Percentiles rank a stretch among this genome's conserved stretches.
Evolutionary conservation across 1,139 yeast species (phyloP).

Genomic region (Taphrina betulina): DNA sequence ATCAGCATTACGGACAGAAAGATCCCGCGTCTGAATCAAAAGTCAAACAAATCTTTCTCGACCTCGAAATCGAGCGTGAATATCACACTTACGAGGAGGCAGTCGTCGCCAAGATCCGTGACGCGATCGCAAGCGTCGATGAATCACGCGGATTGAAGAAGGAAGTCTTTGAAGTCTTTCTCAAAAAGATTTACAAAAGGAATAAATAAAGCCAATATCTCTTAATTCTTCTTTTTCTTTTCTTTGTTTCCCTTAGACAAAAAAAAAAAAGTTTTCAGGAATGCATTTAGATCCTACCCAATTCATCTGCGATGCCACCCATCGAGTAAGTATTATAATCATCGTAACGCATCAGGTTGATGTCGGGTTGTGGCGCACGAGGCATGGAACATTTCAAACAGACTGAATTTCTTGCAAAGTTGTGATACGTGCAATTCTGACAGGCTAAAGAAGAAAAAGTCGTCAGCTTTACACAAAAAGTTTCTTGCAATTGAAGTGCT

Average conservation of each 20-base stretch:
- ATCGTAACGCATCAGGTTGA: background rate
- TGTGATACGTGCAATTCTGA: conserved; percentile 81
- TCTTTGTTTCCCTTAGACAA: too few relatives aligned
- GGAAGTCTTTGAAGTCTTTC: conserved; percentile 77
- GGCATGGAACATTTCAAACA: conserved; percentile 34
- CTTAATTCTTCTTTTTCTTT: too few relatives aligned
- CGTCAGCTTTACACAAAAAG: background rate
- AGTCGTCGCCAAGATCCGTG: conserved; percentile 62
- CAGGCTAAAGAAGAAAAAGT: background rate
- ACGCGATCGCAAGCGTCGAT: conserved; percentile 67
- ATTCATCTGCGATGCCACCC: conserved; percentile 4
- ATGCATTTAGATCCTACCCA: background rate
- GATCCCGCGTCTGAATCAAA: conserved; percentile 64
- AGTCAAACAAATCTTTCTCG: conserved; percentile 72
- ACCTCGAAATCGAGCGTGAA: conserved; percentile 66
- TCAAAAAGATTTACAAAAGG: conserved; percentile 91
- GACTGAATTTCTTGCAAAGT: conserved; percentile 73
- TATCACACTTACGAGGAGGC: conserved; percentile 82
- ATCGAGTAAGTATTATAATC: conserved; percentile 6
- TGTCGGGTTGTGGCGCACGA: background rate
- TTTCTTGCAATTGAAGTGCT: background rate
- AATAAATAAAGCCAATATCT: conserved; percentile 54
- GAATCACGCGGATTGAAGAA: conserved; percentile 90
- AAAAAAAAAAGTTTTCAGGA: too few relatives aligned
- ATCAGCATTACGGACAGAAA: conserved; percentile 86